These are phyloP conservation scores for Marasmius fiardii DNA, from an alignment of 1,284 basidiomycete genomes.

Conservation along the genomic window DNA sequence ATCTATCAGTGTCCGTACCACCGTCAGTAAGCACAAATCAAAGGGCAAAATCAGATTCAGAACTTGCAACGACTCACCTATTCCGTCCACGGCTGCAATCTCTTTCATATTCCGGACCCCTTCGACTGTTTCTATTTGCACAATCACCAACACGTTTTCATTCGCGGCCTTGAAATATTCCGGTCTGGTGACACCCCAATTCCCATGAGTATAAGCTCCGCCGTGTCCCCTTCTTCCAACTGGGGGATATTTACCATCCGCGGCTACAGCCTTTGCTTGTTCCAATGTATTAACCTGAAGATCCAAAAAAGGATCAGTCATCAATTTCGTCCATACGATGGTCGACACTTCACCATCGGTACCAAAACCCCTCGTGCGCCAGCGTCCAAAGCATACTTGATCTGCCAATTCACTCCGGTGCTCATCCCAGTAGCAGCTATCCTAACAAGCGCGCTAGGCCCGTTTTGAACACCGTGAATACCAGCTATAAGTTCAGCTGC, in stretches of 20 bases:
- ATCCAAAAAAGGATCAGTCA: too few species aligned
- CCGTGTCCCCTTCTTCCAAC: conserved; percentile 58
- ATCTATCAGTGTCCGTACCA: conserved; percentile 19
- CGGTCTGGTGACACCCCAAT: conserved; percentile 46
- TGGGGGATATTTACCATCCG: conserved; percentile 56
- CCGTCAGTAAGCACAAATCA: background rate
- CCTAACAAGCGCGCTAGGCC: conserved; percentile 47
- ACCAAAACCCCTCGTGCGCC: conserved; percentile 47
- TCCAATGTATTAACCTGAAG: conserved; percentile 45
- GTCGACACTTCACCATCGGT: conserved; percentile 40
- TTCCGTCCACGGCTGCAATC: conserved; percentile 60
- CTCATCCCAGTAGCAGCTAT: conserved; percentile 59
- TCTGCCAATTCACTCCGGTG: conserved; percentile 58
- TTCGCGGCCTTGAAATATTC: conserved; percentile 60
- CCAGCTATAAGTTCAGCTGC: conserved; percentile 52
- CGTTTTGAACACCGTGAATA: conserved; percentile 37
- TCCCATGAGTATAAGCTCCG: conserved; percentile 52
- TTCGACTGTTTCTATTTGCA: conserved; percentile 65
- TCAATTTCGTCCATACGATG: too few species aligned
- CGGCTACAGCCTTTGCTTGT: conserved; percentile 53
- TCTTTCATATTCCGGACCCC: conserved; percentile 57
- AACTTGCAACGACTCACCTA: conserved; percentile 39
- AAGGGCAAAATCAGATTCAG: background rate
- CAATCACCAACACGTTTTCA: conserved; percentile 53
- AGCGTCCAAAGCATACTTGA: conserved; percentile 64